A percentile compares a stretch with the other conserved stretches of the same genome.
These are phyloP conservation scores for Plasmopara muralis DNA, from an alignment of 352 stramenopile genomes.

Conservation along the genomic window DNA sequence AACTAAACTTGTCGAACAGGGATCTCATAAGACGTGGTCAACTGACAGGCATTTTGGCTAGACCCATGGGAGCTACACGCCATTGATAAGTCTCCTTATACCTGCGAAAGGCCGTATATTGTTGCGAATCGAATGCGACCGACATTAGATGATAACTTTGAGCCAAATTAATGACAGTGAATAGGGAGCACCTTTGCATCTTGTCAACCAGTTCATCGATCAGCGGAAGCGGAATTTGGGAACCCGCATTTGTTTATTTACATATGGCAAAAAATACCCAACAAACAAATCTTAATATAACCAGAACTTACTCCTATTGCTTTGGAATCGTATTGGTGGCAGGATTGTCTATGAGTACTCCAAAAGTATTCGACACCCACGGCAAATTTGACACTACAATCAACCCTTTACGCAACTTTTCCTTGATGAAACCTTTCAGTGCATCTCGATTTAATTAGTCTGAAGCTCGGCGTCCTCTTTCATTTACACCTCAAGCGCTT, in stretches of 20 bases:
- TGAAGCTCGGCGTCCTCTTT: too few species aligned
- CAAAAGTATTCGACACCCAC: too few species aligned
- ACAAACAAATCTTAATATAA: too few species aligned
- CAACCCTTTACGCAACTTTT: too few species aligned
- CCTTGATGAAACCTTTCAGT: too few species aligned
- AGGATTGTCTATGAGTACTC: too few species aligned
- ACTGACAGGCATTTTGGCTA: constrained; percentile 29
- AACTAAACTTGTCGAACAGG: too few species aligned
- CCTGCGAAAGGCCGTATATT: constrained; percentile 33
- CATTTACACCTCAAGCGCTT: too few species aligned
- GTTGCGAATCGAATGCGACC: neutral
- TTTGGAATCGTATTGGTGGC: too few species aligned
- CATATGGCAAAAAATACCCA: neutral
- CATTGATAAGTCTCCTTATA: constrained; percentile 34
- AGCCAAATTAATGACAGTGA: constrained; percentile 16
- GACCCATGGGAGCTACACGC: constrained; percentile 35
- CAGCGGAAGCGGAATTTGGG: constrained; percentile 11
- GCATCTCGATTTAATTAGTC: too few species aligned
- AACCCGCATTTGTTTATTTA: neutral
- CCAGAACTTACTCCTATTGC: too few species aligned
- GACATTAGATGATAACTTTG: constrained; percentile 34
- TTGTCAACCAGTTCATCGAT: constrained; percentile 20
- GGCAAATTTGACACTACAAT: too few species aligned
- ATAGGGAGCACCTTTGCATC: constrained; percentile 12
- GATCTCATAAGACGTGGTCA: constrained; percentile 31